Evolutionary conservation across 208 protist species (phyloP).

Genomic region (Trypanosoma melophagium): DNA sequence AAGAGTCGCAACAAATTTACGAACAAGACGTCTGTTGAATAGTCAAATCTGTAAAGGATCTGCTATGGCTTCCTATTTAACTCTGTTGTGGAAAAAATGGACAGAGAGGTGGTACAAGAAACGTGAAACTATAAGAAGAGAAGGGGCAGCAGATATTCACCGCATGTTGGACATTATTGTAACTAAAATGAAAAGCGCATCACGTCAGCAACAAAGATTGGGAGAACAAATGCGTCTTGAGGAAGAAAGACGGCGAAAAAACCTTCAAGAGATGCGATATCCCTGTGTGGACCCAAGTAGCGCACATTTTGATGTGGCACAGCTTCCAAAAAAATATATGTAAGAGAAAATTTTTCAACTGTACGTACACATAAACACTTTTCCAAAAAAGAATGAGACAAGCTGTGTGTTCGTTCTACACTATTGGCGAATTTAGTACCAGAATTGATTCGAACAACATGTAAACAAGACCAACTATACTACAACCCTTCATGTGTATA

Average conservation of each 20-base stretch:
- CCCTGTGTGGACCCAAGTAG: constrained; percentile 15
- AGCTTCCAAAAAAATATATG: no score
- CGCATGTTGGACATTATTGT: constrained; percentile 17
- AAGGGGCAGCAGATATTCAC: not conserved
- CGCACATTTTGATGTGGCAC: constrained; percentile 21
- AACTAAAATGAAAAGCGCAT: not conserved
- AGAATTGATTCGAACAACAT: no score
- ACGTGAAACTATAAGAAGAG: not conserved
- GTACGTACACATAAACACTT: no score
- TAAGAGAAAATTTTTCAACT: no score
- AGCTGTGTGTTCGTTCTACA: no score
- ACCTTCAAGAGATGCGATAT: not conserved
- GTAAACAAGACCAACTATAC: no score
- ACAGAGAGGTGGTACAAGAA: constrained; percentile 9
- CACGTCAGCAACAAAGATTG: no score
- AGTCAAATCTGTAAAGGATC: constrained; percentile 15
- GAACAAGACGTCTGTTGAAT: constrained; percentile 12
- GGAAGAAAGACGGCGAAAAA: not conserved
- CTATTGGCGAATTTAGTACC: no score
- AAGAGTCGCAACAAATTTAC: constrained; percentile 25
- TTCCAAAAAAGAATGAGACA: no score
- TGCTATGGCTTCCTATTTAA: constrained; percentile 21
- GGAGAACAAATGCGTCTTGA: no score
- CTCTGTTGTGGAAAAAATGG: constrained; percentile 26
- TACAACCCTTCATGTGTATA: no score